A percentile compares a stretch with the other conserved stretches of the same genome.
Conservation (phyloP, 164 flowering plant genomes). For the Cinnamomum chago region DNA sequence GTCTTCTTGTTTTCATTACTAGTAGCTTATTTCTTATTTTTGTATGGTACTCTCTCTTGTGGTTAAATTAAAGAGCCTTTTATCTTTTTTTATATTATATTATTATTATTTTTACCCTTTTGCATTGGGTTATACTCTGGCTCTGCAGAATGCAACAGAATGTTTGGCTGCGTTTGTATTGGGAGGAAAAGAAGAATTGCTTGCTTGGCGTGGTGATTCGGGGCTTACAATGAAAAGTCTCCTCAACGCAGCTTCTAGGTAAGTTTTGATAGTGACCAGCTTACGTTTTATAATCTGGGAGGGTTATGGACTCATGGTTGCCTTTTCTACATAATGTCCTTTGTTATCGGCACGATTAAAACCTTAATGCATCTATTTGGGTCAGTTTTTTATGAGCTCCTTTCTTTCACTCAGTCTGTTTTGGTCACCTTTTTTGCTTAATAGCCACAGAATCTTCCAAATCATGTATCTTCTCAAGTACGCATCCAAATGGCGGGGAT, state of each 20-base stretch:
- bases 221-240: constrained; percentile 77
- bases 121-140: background rate
- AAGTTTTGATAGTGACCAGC: background rate
- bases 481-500: no score
- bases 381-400: no score
- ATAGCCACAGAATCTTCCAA: no score
- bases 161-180: constrained; percentile 78
- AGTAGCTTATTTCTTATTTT: background rate
- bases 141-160: constrained; percentile 87
- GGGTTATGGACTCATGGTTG: no score
- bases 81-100: background rate
- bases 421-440: no score
- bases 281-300: no score
- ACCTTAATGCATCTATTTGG: no score
- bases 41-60: background rate
- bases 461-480: no score
- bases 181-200: constrained; percentile 71
- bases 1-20: background rate
- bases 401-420: no score
- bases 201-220: constrained; percentile 76
- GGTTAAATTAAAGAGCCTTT: background rate
- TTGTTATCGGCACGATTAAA: no score
- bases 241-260: constrained; percentile 95
- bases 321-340: no score
- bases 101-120: background rate